Percentiles rank a stretch among this genome's conserved stretches.
Evolutionary conservation across 1,284 basidiomycete species (phyloP).

Genomic region (Ustilago tritici): DNA sequence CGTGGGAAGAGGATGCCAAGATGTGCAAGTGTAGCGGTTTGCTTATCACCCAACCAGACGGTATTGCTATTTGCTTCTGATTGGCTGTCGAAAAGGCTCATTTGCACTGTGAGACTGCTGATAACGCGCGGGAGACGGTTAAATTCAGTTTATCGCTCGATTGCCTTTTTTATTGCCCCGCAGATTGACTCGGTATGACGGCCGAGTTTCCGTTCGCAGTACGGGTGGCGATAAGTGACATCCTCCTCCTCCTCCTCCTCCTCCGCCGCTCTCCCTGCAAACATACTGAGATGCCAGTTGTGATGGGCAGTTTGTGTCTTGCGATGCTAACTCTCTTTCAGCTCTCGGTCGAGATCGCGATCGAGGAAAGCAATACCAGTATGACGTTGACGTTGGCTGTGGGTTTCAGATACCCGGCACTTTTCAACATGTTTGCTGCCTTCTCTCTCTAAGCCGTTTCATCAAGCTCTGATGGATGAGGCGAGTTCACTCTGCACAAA

Average conservation of each 20-base stretch:
- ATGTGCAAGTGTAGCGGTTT: not conserved
- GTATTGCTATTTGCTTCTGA: not conserved
- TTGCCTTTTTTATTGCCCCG: conserved; percentile 3
- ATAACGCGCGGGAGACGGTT: conserved; percentile 1
- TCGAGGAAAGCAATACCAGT: not conserved
- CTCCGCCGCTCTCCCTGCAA: no score
- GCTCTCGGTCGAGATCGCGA: not conserved
- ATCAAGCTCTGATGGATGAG: no score
- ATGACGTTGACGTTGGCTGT: not conserved
- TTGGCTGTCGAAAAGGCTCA: conserved; percentile 1
- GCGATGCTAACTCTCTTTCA: no score
- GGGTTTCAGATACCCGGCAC: conserved; percentile 2
- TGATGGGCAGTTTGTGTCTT: no score
- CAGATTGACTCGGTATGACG: not conserved
- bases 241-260: not conserved
- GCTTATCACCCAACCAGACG: conserved; percentile 2
- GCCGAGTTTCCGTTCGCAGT: conserved; percentile 5
- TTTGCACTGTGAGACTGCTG: not conserved
- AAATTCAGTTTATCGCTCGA: not conserved
- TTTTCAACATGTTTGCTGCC: not conserved
- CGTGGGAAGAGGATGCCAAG: not conserved
- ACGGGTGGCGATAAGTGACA: not conserved
- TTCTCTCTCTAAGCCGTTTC: not conserved
- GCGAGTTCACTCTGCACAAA: not conserved
- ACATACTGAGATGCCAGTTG: no score